phyloP scores from a whole-genome alignment of 2,329 filamentous ascomycete genomes.

The Chrysoporthe puriensis region DNA sequence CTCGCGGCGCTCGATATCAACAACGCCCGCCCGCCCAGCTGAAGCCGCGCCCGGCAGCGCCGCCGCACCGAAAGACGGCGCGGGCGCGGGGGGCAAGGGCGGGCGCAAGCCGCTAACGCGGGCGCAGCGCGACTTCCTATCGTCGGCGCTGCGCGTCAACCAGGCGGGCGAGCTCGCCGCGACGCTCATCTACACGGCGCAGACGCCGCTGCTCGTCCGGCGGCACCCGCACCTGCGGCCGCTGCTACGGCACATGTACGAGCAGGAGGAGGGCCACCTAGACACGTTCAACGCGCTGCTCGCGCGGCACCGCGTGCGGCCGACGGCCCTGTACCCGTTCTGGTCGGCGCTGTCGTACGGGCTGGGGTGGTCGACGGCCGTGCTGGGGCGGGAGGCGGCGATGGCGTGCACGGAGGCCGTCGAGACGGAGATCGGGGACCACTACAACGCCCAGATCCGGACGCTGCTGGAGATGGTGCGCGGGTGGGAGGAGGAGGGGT shows the following conservation, averaged over 20 bases:
- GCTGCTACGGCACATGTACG: slow-evolving; percentile 97
- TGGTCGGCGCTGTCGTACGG: slow-evolving; percentile 82
- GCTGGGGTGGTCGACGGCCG: slow-evolving; percentile 85
- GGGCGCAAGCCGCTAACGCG: slow-evolving; percentile 65
- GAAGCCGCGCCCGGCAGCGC: slow-evolving; percentile 20
- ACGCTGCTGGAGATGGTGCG: slow-evolving; percentile 79
- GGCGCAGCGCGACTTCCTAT: slow-evolving; percentile 74
- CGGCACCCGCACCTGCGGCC: slow-evolving; percentile 86
- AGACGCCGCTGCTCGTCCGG: slow-evolving; percentile 79
- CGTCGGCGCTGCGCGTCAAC: slow-evolving; percentile 87
- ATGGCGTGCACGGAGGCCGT: slow-evolving; percentile 99
- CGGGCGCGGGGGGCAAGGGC: slow-evolving; percentile 36
- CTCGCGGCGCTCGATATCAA: slow-evolving; percentile 29
- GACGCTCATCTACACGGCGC: slow-evolving; percentile 88
- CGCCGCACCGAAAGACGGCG: neutral
- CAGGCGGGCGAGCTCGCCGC: slow-evolving; percentile 98
- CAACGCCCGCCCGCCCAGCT: slow-evolving; percentile 27
- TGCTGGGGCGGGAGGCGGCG: slow-evolving; percentile 88
- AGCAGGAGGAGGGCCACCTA: slow-evolving; percentile 90
- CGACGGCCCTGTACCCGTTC: slow-evolving; percentile 88
- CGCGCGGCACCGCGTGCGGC: slow-evolving; percentile 84
- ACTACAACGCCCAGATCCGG: slow-evolving; percentile 93
- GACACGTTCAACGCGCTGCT: slow-evolving; percentile 82
- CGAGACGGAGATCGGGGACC: slow-evolving; percentile 94
- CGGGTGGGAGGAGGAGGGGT: slow-evolving; percentile 75